These are phyloP conservation scores for Yamadazyma conglobata DNA, from an alignment of 1,139 yeast genomes.

Conservation along the genomic window DNA sequence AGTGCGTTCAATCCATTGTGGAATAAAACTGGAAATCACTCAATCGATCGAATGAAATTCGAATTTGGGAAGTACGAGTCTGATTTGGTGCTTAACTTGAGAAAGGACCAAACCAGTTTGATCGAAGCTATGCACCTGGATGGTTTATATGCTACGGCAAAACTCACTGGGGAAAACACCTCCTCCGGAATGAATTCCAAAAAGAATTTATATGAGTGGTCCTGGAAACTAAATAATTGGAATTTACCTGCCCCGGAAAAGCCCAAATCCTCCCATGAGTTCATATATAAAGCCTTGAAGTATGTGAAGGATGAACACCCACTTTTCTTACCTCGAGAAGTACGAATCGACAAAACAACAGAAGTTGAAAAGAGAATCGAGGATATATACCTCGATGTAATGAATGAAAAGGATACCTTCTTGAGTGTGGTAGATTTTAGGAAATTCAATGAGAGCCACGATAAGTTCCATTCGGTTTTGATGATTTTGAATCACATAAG, in stretches of 20 bases:
- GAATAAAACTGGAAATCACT: conserved; percentile 23
- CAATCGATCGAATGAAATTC: conserved; percentile 45
- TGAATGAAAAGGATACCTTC: conserved; percentile 4
- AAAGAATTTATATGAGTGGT: conserved; percentile 38
- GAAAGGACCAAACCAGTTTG: conserved; percentile 15
- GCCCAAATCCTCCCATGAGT: conserved; percentile 34
- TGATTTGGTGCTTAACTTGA: conserved; percentile 19
- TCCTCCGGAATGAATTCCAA: conserved; percentile 8
- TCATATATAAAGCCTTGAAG: conserved; percentile 47
- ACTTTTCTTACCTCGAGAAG: no score
- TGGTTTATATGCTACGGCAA: conserved; percentile 51
- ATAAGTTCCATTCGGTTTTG: conserved; percentile 4
- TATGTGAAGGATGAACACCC: conserved; percentile 26
- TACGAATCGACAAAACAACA: not conserved
- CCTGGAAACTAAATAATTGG: conserved; percentile 77
- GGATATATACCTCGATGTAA: not conserved
- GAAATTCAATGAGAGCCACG: conserved; percentile 1
- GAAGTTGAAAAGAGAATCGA: conserved; percentile 1
- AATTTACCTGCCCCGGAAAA: conserved; percentile 47
- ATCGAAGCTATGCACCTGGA: conserved; percentile 36
- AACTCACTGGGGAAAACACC: conserved; percentile 19
- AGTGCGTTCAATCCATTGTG: conserved; percentile 46
- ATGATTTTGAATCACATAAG: conserved; percentile 1
- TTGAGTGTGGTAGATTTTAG: not conserved
- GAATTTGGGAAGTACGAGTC: conserved; percentile 59